phyloP scores from a whole-genome alignment of 139 green algal genomes.

The Nannochloris sp. region DNA sequence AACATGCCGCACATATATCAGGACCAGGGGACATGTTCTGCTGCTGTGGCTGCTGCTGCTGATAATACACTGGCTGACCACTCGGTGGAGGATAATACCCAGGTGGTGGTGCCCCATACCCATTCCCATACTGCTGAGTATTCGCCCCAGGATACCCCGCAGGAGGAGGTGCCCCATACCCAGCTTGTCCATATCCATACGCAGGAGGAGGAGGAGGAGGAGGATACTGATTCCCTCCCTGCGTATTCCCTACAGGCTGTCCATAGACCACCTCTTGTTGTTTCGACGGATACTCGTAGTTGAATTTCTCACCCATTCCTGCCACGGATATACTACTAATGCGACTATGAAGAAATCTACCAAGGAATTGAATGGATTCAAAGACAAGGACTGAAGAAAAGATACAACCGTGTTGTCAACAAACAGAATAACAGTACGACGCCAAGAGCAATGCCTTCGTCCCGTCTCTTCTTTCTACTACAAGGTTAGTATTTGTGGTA shows the following conservation, averaged over 20 bases:
- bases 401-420: no score
- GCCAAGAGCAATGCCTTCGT: no score
- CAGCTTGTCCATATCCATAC: neutral
- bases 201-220: neutral
- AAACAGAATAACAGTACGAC: no score
- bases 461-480: no score
- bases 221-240: neutral
- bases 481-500: no score
- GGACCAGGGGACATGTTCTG: neutral
- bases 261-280: neutral
- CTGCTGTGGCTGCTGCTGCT: neutral
- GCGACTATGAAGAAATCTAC: no score
- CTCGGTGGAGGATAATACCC: conserved; percentile 18
- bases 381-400: no score
- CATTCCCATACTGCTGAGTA: conserved; percentile 1
- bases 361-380: no score
- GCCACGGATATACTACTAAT: no score
- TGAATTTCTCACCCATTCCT: no score
- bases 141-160: conserved; percentile 6
- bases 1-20: conserved; percentile 12
- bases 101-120: conserved; percentile 7
- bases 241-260: neutral
- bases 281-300: no score
- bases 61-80: conserved; percentile 11
- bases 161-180: conserved; percentile 7